Evolutionary conservation across 1,139 yeast genomes (phyloP).

Genomic region (Saccharomyces hybrid): DNA sequence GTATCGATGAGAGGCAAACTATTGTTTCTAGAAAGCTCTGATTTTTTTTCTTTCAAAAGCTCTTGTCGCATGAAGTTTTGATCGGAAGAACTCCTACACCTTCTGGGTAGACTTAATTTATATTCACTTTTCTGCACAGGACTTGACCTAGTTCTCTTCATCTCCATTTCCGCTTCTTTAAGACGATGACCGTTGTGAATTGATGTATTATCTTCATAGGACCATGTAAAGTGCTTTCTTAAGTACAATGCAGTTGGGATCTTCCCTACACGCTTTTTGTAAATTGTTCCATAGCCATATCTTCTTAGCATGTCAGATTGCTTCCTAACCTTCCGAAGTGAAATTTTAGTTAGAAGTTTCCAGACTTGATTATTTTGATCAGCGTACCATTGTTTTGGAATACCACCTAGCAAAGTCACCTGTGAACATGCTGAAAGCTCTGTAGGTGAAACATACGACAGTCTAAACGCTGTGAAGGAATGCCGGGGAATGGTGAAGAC

Average conservation of each 20-base stretch:
- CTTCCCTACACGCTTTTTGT: conserved; percentile 1
- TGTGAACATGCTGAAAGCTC: conserved; percentile 41
- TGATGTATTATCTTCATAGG: neutral
- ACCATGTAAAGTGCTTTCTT: neutral
- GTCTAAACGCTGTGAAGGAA: conserved; percentile 60
- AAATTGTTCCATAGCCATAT: conserved; percentile 11
- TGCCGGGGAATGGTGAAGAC: conserved; percentile 28
- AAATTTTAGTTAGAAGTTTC: conserved; percentile 19
- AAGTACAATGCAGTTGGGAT: neutral
- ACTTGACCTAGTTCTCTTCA: neutral
- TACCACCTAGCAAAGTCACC: conserved; percentile 51
- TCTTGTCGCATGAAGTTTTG: neutral
- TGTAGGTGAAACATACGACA: conserved; percentile 45
- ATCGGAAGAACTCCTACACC: neutral
- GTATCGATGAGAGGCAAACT: neutral
- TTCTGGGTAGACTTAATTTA: neutral
- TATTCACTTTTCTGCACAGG: neutral
- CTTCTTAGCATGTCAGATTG: conserved; percentile 8
- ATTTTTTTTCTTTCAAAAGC: neutral
- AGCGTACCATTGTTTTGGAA: conserved; percentile 57
- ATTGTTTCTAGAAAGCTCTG: neutral
- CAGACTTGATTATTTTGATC: conserved; percentile 28
- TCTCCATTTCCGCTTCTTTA: neutral
- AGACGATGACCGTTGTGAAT: neutral
- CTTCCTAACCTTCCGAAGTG: conserved; percentile 20